These are phyloP conservation scores for Mycocentrospora acerina DNA, from an alignment of 2,329 filamentous ascomycete species.

Conservation along the genomic window DNA sequence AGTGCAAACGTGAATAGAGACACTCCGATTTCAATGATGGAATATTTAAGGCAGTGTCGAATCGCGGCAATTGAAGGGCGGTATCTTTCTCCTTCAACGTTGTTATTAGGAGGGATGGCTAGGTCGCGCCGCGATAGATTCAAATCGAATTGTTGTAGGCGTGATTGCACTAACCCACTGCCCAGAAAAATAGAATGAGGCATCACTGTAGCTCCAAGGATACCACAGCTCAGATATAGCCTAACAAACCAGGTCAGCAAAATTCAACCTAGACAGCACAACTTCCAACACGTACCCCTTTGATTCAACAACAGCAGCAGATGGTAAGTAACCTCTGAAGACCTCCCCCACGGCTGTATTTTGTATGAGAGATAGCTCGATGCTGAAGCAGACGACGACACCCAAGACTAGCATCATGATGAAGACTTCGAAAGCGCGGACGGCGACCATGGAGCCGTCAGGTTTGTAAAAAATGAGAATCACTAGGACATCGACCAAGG, in stretches of 20 bases:
- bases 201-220: constrained; percentile 72
- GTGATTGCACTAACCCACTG: constrained; percentile 57
- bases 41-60: constrained; percentile 70
- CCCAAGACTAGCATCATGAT: constrained; percentile 57
- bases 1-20: constrained; percentile 81
- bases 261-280: background rate
- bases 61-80: constrained; percentile 73
- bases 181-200: constrained; percentile 62
- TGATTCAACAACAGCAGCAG: constrained; percentile 53
- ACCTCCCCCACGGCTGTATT: constrained; percentile 55
- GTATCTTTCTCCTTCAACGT: constrained; percentile 61
- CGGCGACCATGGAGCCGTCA: constrained; percentile 52
- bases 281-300: constrained; percentile 45
- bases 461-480: constrained; percentile 59
- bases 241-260: constrained; percentile 31
- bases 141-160: constrained; percentile 44
- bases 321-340: constrained; percentile 58
- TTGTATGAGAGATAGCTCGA: constrained; percentile 57
- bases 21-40: constrained; percentile 67
- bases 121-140: too few relatives aligned
- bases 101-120: too few relatives aligned
- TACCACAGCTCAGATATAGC: constrained; percentile 68
- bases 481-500: constrained; percentile 57
- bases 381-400: constrained; percentile 59
- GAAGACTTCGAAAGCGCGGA: constrained; percentile 57